Conservation (phyloP, 352 stramenopile genomes). For the Pythium guiyangense region DNA sequence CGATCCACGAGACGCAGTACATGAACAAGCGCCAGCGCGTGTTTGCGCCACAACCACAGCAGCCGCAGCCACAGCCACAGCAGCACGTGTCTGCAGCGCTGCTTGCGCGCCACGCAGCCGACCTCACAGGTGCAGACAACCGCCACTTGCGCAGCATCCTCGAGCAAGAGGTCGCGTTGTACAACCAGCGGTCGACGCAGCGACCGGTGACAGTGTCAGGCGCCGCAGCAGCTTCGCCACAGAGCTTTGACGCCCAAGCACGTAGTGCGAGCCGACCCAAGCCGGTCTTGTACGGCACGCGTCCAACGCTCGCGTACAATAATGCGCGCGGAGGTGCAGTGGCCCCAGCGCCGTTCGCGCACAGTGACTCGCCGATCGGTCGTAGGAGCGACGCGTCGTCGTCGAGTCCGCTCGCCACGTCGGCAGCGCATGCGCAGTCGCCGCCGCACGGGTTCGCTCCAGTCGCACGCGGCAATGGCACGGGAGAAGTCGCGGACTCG, state of each 20-base stretch:
- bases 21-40: conserved; percentile 13
- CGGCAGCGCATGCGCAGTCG: no score
- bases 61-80: not conserved
- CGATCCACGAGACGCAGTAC: not conserved
- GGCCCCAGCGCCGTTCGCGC: not conserved
- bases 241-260: not conserved
- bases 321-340: not conserved
- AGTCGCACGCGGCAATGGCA: no score
- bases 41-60: conserved; percentile 8
- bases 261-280: not conserved
- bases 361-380: not conserved
- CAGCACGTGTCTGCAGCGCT: not conserved
- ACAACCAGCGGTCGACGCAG: conserved; percentile 9
- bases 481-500: no score
- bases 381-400: not conserved
- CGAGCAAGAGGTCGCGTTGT: conserved; percentile 14
- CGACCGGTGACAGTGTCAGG: not conserved
- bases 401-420: no score
- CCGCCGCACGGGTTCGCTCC: no score
- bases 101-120: not conserved
- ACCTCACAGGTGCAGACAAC: conserved; percentile 7
- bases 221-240: not conserved
- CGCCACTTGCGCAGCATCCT: conserved; percentile 13
- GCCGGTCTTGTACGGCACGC: not conserved
- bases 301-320: not conserved